Percentiles rank a stretch among this genome's conserved stretches.
phyloP scores from a whole-genome alignment of 2,329 filamentous ascomycete species.

The Scopulariopsis brevicaulis region DNA sequence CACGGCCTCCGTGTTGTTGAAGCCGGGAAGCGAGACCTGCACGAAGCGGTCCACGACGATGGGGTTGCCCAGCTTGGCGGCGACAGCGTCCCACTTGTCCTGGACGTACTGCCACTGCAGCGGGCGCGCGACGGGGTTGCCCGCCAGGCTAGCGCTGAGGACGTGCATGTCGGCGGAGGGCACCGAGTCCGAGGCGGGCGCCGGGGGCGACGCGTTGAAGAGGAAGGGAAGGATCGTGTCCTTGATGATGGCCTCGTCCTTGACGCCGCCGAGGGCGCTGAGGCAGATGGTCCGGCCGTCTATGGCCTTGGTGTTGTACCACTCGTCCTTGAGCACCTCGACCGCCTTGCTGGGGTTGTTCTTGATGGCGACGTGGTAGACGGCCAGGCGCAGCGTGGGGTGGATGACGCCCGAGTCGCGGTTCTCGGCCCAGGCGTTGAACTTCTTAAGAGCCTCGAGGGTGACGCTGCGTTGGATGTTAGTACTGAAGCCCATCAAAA shows the following conservation, averaged over 20 bases:
- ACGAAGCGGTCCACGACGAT: conserved; percentile 86
- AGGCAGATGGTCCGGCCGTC: conserved; percentile 87
- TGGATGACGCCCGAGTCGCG: conserved; percentile 59
- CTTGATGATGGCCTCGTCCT: conserved; percentile 55
- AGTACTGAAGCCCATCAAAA: neutral
- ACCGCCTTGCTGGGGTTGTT: conserved; percentile 57
- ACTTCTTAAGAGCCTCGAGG: conserved; percentile 65
- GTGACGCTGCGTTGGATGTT: conserved; percentile 36
- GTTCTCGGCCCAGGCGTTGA: conserved; percentile 67
- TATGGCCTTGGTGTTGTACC: conserved; percentile 68
- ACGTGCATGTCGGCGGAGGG: conserved; percentile 81
- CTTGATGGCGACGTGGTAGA: conserved; percentile 71
- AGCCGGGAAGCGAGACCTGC: conserved; percentile 65
- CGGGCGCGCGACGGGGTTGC: conserved; percentile 61
- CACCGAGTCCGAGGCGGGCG: conserved; percentile 47
- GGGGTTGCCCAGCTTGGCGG: conserved; percentile 66
- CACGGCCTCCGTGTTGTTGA: conserved; percentile 57
- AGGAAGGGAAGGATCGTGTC: conserved; percentile 64
- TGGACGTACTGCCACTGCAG: conserved; percentile 81
- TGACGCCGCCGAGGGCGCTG: conserved; percentile 61
- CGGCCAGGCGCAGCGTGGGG: conserved; percentile 66
- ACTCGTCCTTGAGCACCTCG: conserved; percentile 73
- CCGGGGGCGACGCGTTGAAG: conserved; percentile 50
- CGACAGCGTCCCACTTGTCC: conserved; percentile 66
- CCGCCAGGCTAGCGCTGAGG: conserved; percentile 60